Percentiles rank a stretch among this genome's conserved stretches.
Conservation (phyloP, 2,329 filamentous ascomycete genomes). For the Aspergillus tamarii region DNA sequence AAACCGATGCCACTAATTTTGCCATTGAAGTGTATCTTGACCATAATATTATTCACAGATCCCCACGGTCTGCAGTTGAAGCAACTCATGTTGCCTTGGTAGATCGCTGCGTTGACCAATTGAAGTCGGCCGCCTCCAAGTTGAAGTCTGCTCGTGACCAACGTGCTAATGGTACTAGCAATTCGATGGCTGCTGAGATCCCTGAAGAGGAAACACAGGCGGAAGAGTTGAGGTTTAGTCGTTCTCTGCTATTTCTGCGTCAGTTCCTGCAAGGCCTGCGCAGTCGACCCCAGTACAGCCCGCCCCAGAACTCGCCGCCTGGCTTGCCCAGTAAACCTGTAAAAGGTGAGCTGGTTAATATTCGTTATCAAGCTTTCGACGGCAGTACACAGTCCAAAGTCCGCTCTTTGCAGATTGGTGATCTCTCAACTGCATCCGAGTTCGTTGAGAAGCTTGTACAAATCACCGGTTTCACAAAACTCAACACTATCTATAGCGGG, state of each 20-base stretch:
- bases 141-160: slow-evolving; percentile 55
- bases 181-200: slow-evolving; percentile 57
- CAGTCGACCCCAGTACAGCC: slow-evolving; percentile 60
- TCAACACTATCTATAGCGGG: slow-evolving; percentile 72
- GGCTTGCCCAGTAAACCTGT: slow-evolving; percentile 58
- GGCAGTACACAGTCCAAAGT: slow-evolving; percentile 63
- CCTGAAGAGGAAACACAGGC: slow-evolving; percentile 54
- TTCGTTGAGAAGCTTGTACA: slow-evolving; percentile 68
- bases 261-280: slow-evolving; percentile 64
- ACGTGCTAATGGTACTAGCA: slow-evolving; percentile 50
- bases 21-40: slow-evolving; percentile 76
- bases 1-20: slow-evolving; percentile 67
- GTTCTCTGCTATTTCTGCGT: slow-evolving; percentile 69
- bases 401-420: slow-evolving; percentile 66
- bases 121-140: slow-evolving; percentile 64
- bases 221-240: slow-evolving; percentile 66
- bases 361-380: slow-evolving; percentile 76
- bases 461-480: slow-evolving; percentile 75
- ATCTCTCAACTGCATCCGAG: slow-evolving; percentile 70
- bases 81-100: slow-evolving; percentile 71
- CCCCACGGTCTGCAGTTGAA: slow-evolving; percentile 52
- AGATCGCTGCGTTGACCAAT: slow-evolving; percentile 71
- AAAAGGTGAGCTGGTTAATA: slow-evolving; percentile 65
- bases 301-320: slow-evolving; percentile 62
- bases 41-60: slow-evolving; percentile 44